These are phyloP conservation scores for Cutaneotrichosporon spelunceum DNA, from an alignment of 1,284 basidiomycete genomes.

Conservation along the genomic window DNA sequence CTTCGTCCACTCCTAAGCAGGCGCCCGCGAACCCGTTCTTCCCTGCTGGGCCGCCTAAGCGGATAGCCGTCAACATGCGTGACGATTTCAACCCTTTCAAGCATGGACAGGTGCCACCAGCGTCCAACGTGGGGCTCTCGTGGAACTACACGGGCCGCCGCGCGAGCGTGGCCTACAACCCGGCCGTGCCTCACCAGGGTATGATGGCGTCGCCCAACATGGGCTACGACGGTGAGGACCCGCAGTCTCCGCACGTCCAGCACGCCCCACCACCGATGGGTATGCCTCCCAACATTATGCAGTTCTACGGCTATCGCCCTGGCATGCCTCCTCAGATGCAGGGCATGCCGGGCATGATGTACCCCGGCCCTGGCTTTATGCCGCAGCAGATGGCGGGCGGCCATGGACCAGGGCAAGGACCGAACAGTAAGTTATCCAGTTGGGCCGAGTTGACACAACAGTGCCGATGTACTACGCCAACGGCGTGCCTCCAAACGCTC, in stretches of 20 bases:
- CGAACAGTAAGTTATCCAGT: slow-evolving; percentile 36
- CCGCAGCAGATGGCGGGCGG: slow-evolving; percentile 32
- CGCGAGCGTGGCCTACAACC: slow-evolving; percentile 60
- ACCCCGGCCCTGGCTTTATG: slow-evolving; percentile 34
- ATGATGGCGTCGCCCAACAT: slow-evolving; percentile 12
- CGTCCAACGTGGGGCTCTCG: slow-evolving; percentile 64
- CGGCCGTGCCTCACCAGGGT: slow-evolving; percentile 38
- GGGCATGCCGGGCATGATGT: slow-evolving; percentile 40
- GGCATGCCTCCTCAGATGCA: slow-evolving; percentile 35
- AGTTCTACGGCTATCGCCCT: slow-evolving; percentile 38
- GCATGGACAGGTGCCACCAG: slow-evolving; percentile 62
- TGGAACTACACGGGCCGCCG: slow-evolving; percentile 90
- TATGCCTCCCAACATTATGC: slow-evolving; percentile 36
- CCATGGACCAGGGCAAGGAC: slow-evolving; percentile 31
- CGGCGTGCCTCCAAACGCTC: slow-evolving; percentile 31
- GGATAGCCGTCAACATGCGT: slow-evolving; percentile 77
- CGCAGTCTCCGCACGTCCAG: slow-evolving; percentile 21
- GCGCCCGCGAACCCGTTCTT: slow-evolving; percentile 72
- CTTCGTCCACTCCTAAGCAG: slow-evolving; percentile 50
- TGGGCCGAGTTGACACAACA: slow-evolving; percentile 17
- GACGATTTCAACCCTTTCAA: slow-evolving; percentile 93
- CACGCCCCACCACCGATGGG: slow-evolving; percentile 25
- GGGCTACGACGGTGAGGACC: slow-evolving; percentile 17
- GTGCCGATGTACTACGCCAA: slow-evolving; percentile 27
- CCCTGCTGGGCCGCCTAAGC: slow-evolving; percentile 65